Conservation (phyloP, 345 rosid species). For the Euphorbia lathyris region DNA sequence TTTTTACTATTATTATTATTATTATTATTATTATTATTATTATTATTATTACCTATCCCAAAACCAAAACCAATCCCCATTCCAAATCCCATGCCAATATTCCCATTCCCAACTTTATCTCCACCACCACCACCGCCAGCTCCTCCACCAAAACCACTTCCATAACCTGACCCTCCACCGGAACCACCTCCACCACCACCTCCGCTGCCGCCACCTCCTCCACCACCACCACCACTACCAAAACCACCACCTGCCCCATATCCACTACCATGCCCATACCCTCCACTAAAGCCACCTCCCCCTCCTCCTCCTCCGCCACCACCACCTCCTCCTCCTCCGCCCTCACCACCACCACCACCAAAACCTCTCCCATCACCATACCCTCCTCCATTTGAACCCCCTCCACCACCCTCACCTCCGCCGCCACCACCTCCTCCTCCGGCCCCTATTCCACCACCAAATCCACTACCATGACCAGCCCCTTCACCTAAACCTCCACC, state of each 20-base stretch:
- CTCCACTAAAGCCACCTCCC: conserved; percentile 15
- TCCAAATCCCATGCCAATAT: conserved; percentile 25
- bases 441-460: conserved; percentile 21
- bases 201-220: not conserved
- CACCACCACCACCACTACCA: conserved; percentile 8
- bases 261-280: conserved; percentile 10
- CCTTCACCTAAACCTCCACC: conserved; percentile 24
- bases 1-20: not conserved
- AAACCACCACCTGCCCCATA: too few species aligned
- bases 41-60: conserved; percentile 19
- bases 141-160: conserved; percentile 15
- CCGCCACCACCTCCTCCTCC: conserved; percentile 35
- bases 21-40: not conserved
- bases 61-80: conserved; percentile 34
- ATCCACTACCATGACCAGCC: conserved; percentile 33
- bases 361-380: conserved; percentile 29
- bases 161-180: conserved; percentile 25
- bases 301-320: conserved; percentile 10
- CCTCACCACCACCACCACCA: conserved; percentile 28
- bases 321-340: conserved; percentile 12
- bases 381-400: conserved; percentile 22
- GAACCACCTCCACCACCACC: conserved; percentile 7
- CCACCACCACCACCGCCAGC: conserved; percentile 5
- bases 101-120: not conserved
- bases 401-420: not conserved